Base-by-base conservation (phyloP, 2,329 filamentous ascomycete species). In the Falciphora oryzae region DNA sequence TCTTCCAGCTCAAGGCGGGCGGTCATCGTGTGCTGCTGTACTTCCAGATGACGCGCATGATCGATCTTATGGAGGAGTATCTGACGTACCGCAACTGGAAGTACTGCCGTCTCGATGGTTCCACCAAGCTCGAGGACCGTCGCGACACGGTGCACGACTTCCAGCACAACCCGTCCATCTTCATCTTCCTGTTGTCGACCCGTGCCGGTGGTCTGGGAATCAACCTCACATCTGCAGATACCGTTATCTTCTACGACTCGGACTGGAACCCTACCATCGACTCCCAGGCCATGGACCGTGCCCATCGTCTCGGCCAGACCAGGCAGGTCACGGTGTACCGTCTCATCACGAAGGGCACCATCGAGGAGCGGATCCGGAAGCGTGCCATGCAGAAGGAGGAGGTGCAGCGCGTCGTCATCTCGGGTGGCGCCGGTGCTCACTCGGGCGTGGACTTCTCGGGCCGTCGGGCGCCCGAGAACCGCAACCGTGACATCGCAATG, bases 31-130 rank as follows among this genome's bases (percentile, higher is more conserved):
- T 99, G 28, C 82, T 99, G 64, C 82, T 99, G 27, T 99, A 99
- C 83, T 99, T 99, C 91, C 95, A 99, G 82, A 99, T 99, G 95
- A 99, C 95, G 4, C 91, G 92, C 73, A 99, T 99, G 95, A 98
- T 99, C 73, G 94, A 99, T 75, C 82, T 99, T 66, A 98, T 98
- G 91, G 95, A 99, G 76, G 95, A 99, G 78, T 99, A 98, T 71
- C 83, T 99, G 66, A 98, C 95, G 0, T 98, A 98, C 80, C 92
- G 95, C 75, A 97, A 98, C 79, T 98, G 97, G 88, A 97, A 96
- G 77, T 99, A 97, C 79, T 96, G 94, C 72, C 91, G 95, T 66
- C 84, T 99, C 59, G 95, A 99, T 72, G 95, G 95, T 74, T 97
- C 93, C 25, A 99, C 95, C 58, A 99, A 98, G 76, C 84, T 99